Base-by-base conservation (phyloP, 2,329 filamentous ascomycete species). In the Coniosporium uncinatum region DNA sequence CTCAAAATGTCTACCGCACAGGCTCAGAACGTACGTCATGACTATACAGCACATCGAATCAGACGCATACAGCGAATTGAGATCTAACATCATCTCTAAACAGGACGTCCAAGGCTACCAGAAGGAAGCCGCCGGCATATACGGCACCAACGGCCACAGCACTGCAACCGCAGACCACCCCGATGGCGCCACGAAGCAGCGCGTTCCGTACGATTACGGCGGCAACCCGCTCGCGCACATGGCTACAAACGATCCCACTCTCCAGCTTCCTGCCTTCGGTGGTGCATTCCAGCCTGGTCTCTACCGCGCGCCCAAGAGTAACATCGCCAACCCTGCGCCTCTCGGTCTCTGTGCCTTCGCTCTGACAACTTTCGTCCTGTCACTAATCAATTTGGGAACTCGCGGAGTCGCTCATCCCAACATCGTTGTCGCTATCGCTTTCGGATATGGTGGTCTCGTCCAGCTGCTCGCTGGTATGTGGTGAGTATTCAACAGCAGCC, bases 341-440 rank as follows among this genome's bases (percentile, higher is more conserved):
- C 66, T 81, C 18, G 77, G 77, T 42, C 68, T 81, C 36, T 72
- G 76, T 39, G 77, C 75, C 62, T 83, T 84, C 60, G 78, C 79
- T n/a, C 55, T 80, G 48, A 82, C 80, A 8, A 82, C 79, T 8
- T 81, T 83, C 53, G 69, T 78, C 14, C 67, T 83, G 40, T 70
- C 67, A 4, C 52, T 66, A 37, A 70, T 73, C 59, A 73, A 73
- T 49, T 49, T 73, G 48, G 62, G 64, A 24, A 70, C 69, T 4
- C 55, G 52, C 8, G 56, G 57, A 43, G 62, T 72, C 46, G 49
- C 46, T 8, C 54, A 59, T 35, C 68, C 69, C 22, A 72, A 66
- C 53, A 49, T 73, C 18, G 69, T 73, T 35, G 61, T 73, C 40
- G 70, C 67, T 24, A 52, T 69, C 46, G 70, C 70, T 6, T 72